Evolutionary conservation across 495 filamentous ascomycete genomes (phyloP).

Genomic region (Astrothelium subdiscretum): DNA sequence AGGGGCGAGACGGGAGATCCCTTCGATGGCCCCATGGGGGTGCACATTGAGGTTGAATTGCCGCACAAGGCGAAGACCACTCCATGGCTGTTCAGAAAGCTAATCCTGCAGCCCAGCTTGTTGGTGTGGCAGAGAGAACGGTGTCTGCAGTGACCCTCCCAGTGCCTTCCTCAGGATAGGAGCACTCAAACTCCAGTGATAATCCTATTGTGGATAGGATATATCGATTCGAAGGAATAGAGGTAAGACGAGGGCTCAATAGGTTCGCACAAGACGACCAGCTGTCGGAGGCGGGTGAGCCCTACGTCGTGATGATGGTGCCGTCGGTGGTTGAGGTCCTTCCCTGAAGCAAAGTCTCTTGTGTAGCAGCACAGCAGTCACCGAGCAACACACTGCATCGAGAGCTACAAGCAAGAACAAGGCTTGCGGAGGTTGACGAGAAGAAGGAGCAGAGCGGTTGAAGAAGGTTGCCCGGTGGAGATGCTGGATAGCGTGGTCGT

Average conservation of each 20-base stretch:
- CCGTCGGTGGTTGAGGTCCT: not conserved
- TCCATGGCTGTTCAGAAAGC: constrained; percentile 47
- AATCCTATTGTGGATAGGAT: not conserved
- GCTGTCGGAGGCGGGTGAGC: not conserved
- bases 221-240: not conserved
- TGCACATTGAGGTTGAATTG: constrained; percentile 70
- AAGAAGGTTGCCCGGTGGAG: constrained; percentile 1
- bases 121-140: not conserved
- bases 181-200: not conserved
- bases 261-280: not conserved
- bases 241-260: not conserved
- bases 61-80: constrained; percentile 85
- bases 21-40: constrained; percentile 41
- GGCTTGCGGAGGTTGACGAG: not conserved
- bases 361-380: not conserved
- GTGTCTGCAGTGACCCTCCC: not conserved
- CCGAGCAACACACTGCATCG: not conserved
- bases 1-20: constrained; percentile 41
- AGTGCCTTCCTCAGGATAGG: not conserved
- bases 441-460: not conserved
- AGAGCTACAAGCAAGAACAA: not conserved
- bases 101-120: not conserved
- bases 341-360: not conserved
- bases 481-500: not conserved
- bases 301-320: not conserved